These are phyloP conservation scores for Scheffersomyces lignicola DNA, from an alignment of 1,139 yeast species.

Conservation along the genomic window DNA sequence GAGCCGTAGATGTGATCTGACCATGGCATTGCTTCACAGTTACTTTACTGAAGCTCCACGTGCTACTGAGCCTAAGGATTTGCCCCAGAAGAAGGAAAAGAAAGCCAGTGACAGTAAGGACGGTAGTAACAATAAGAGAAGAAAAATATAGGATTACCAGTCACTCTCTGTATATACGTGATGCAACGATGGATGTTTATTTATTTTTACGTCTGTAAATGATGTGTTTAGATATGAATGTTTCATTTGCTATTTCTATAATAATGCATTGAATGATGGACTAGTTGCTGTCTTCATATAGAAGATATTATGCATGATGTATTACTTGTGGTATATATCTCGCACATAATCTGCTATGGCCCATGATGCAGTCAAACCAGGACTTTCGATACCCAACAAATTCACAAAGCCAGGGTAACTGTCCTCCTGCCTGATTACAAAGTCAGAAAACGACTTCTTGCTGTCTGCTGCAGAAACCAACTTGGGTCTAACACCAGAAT, in stretches of 20 bases:
- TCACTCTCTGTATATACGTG: too few species aligned
- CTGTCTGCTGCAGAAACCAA: slow-evolving; percentile 46
- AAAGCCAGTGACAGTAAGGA: slow-evolving; percentile 14
- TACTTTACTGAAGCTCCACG: slow-evolving; percentile 75
- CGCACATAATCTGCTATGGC: slow-evolving; percentile 78
- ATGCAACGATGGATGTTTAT: slow-evolving; percentile 2
- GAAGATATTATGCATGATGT: slow-evolving; percentile 1
- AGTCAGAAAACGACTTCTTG: slow-evolving; percentile 59
- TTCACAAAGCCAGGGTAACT: slow-evolving; percentile 81
- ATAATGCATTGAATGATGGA: background rate
- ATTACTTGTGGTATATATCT: slow-evolving; percentile 30
- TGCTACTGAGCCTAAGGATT: slow-evolving; percentile 69
- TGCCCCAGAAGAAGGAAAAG: slow-evolving; percentile 53
- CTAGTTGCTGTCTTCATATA: background rate
- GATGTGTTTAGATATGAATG: too few species aligned
- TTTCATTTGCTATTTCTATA: background rate
- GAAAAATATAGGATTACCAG: slow-evolving; percentile 15
- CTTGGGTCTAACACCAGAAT: slow-evolving; percentile 85
- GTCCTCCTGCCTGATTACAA: slow-evolving; percentile 59
- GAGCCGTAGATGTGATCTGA: slow-evolving; percentile 64
- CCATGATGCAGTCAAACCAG: slow-evolving; percentile 81
- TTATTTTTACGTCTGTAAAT: background rate
- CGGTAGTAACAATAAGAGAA: slow-evolving; percentile 15
- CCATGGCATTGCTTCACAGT: slow-evolving; percentile 61
- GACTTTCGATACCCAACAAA: slow-evolving; percentile 82